phyloP scores from a whole-genome alignment of 1,284 basidiomycete species.

The Trametes versicolor region DNA sequence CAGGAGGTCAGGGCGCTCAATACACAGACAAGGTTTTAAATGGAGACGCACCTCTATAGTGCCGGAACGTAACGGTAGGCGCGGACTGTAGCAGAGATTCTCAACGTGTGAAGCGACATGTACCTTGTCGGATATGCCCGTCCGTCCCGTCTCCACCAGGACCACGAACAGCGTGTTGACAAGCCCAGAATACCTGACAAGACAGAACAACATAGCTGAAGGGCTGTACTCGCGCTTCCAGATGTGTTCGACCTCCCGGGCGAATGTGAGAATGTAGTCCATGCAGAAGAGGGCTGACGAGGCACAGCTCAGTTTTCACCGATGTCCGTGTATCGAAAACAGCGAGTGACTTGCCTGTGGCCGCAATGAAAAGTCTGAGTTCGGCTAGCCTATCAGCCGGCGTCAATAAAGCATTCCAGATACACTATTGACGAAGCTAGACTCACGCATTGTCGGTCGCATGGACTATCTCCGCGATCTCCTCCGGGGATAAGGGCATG shows the following conservation, averaged over 20 bases:
- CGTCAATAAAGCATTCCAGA: no score
- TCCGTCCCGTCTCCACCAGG: neutral
- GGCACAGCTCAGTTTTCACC: neutral
- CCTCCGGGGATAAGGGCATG: no score
- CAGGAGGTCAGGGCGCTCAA: no score
- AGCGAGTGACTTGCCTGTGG: no score
- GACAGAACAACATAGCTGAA: slow-evolving; percentile 20
- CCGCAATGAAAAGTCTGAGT: no score
- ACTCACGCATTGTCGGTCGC: no score
- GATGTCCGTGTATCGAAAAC: no score
- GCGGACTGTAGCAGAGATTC: no score
- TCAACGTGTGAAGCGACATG: neutral
- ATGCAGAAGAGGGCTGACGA: slow-evolving; percentile 27
- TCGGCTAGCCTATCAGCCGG: no score
- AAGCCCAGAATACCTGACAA: slow-evolving; percentile 26
- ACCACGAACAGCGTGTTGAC: slow-evolving; percentile 19
- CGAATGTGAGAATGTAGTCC: slow-evolving; percentile 27
- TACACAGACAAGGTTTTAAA: no score
- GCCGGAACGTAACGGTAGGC: neutral
- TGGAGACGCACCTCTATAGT: neutral
- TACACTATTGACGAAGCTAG: no score
- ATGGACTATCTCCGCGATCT: no score
- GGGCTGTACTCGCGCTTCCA: slow-evolving; percentile 20
- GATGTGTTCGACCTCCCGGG: slow-evolving; percentile 23
- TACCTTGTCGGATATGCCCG: neutral